Evolutionary conservation across 495 filamentous ascomycete species (phyloP), one percentile per base, ranked within the genome.

Genomic region (Penicillium coprophilum): DNA sequence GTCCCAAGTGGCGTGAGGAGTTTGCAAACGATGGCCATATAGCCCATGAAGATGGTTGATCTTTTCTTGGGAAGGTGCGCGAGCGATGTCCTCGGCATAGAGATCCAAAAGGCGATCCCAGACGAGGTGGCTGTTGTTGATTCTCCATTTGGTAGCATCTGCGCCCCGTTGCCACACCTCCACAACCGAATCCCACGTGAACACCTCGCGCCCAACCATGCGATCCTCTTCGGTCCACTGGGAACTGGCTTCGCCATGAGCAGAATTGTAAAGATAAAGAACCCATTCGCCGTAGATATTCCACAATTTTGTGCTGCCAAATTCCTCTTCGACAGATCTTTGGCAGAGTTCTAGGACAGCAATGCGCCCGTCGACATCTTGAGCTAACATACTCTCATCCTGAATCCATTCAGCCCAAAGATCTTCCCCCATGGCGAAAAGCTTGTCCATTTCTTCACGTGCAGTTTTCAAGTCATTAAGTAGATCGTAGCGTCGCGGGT

Each of bases 221-320:
- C 83, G 84, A 55, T 96, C 91, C 50, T 96, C 91, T 49, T 87
- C 83, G 10, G 85, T 74, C 88, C 90, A 94, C 31, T 81, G 75
- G 66, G 83, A 76, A 38, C 73, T 69, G 32, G 75, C 71, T 63
- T 86, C 82, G 52, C 82, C 85, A 65, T 83, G 80, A 27, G 83
- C 74, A 30, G 77, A 68, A 27, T 73, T 80, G 61, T 91, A 88
- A 8, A 96, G 82, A 19, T 85, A 85, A 64, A 88, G 83, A 57
- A 96, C 82, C 79, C 87, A 97, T 61, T 96, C 87, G 57, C 88
- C 92, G 71, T 96, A 97, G 19, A 87, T 81, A 53, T 85, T 78
- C 93, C 95, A 98, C 15, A 98, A 78, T 66, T 86, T 90, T 32
- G 87, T 81, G 62, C 93, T 96, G 52, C 82, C 85, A 41, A 87